Evolutionary conservation across 1,139 yeast species (phyloP).

Genomic region (Geotrichum candidum): DNA sequence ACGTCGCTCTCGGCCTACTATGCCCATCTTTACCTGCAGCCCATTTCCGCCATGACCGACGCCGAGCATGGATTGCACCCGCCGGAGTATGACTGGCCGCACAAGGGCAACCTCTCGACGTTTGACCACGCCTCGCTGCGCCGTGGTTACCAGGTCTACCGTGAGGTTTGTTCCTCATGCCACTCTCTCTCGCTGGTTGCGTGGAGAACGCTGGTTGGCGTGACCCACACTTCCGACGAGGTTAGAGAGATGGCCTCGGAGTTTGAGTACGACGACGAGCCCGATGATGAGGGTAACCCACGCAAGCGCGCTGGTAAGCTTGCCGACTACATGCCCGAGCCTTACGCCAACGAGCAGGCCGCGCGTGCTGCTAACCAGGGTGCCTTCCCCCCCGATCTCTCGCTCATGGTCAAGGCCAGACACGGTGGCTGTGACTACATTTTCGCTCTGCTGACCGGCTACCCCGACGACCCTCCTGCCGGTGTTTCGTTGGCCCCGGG

Average conservation of each 20-base stretch:
- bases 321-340: conserved; percentile 91
- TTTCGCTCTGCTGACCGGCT: conserved; percentile 91
- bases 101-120: conserved; percentile 78
- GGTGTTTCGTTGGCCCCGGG: conserved; percentile 93
- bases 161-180: conserved; percentile 98
- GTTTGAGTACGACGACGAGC: conserved; percentile 97
- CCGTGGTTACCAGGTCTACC: conserved; percentile 98
- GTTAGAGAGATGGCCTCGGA: conserved; percentile 94
- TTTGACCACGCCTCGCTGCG: conserved; percentile 96
- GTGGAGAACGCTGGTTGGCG: conserved; percentile 98
- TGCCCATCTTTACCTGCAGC: conserved; percentile 30
- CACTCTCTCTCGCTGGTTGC: conserved; percentile 96
- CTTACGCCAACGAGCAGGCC: conserved; percentile 96
- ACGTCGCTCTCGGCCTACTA: conserved; percentile 32
- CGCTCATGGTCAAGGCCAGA: conserved; percentile 96
- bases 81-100: conserved; percentile 90
- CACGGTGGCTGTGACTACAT: conserved; percentile 97
- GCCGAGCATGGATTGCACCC: conserved; percentile 99
- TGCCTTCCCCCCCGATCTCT: conserved; percentile 97
- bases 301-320: conserved; percentile 97
- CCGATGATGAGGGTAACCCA: conserved; percentile 98
- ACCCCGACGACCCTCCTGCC: conserved; percentile 98
- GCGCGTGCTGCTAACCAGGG: conserved; percentile 99
- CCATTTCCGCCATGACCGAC: conserved; percentile 93
- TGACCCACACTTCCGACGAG: conserved; percentile 85